These are phyloP conservation scores for Urostyla sp. DNA, from an alignment of 73 alveolate species.

Conservation along the genomic window DNA sequence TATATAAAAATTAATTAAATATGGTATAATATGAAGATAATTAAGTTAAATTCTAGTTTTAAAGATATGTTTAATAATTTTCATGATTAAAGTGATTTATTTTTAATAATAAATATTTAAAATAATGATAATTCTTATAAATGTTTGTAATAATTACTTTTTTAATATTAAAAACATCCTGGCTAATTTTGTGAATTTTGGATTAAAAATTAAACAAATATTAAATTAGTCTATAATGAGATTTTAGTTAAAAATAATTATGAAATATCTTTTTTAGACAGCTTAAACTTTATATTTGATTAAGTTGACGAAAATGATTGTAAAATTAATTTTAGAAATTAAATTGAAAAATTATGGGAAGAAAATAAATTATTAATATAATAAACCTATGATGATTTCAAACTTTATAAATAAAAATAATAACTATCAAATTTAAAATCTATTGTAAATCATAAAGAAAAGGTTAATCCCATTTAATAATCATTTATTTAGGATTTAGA, in stretches of 20 bases:
- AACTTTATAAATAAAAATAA: neutral
- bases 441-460: neutral
- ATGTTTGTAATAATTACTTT: neutral
- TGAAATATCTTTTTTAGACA: neutral
- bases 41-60: neutral
- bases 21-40: neutral
- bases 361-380: neutral
- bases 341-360: neutral
- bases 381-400: neutral
- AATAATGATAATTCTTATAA: neutral
- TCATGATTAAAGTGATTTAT: neutral
- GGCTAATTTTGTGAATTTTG: neutral
- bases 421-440: neutral
- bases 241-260: neutral
- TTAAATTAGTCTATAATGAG: neutral
- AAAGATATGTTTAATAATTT: neutral
- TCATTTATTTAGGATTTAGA: neutral
- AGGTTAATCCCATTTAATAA: neutral
- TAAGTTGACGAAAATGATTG: neutral
- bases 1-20: neutral
- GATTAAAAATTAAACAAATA: neutral
- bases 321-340: neutral
- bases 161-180: neutral
- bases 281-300: neutral
- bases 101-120: neutral